Base-by-base conservation (phyloP, 257 asterid species). In the Przewalskia tangutica region DNA sequence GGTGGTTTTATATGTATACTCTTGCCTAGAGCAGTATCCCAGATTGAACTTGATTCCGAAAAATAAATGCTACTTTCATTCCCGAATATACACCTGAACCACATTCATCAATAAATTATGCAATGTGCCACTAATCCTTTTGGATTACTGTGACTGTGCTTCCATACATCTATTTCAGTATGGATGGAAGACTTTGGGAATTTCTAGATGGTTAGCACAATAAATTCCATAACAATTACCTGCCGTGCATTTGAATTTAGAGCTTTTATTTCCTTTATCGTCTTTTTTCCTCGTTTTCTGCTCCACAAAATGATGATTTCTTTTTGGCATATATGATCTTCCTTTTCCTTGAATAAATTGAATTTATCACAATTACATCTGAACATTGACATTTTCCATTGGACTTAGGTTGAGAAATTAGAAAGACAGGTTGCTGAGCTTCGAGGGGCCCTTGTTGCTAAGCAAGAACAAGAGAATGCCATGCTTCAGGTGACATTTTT, bases 401-500 rank as follows among this genome's bases (percentile, higher is more conserved):
- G 82, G 46, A 40, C 85, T 85, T 86, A 96, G 99, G 99, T 92
- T 77, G 99, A 96, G 92, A 94, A 93, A 89, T 86, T 96, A 86
- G 93, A 96, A 88, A 87, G 82, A 83, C 97, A 93, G 71, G 83
- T 94, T 46, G 32, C 88, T 44, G 94, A 96, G 84, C 90, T 94
- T 82, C 88, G 84, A 55, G 97, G 86, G 87, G 97, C 88, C 82
- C 94, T 94, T 80, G 91, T 90, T 64, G 97, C 89, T 81, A 96
- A 96, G 91, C 98, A 94, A 89, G 99, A 94, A 83, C 99, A 96
- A 87, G 99, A 96, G 88, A 90, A 85, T 79, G 98, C 98, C 83
- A 96, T 96, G 98, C 95, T 96, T 86, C 97, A 94, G 94, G 99
- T 94, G 88, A 77, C 75, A 76, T 23, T 32, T 44, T 60, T 62